A percentile compares a stretch with the other conserved stretches of the same genome.
These are phyloP conservation scores for Cardamine chenopodiifolia DNA, from an alignment of 345 rosid species.

Conservation along the genomic window DNA sequence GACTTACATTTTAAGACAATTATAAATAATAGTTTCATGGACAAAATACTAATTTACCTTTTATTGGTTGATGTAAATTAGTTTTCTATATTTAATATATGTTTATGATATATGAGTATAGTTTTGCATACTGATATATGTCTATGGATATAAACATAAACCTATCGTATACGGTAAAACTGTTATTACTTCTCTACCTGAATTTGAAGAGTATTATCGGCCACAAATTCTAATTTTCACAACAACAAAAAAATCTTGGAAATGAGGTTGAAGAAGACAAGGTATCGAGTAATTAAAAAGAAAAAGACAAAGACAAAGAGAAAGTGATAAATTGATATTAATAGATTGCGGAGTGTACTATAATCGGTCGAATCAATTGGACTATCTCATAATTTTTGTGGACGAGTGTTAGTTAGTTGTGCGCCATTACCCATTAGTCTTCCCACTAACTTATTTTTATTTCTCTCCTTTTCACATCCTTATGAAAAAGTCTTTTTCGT, in stretches of 20 bases:
- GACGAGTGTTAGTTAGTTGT: slow-evolving; percentile 29
- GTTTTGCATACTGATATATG: not conserved
- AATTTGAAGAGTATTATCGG: not conserved
- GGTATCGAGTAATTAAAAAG: not conserved
- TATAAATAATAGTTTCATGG: no score
- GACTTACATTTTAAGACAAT: not conserved
- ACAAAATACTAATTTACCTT: not conserved
- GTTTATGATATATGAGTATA: not conserved
- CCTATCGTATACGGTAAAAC: not conserved
- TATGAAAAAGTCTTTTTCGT: not conserved
- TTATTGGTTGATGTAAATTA: not conserved
- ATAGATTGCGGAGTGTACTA: slow-evolving; percentile 33
- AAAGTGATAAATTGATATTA: slow-evolving; percentile 2
- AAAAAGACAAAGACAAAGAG: slow-evolving; percentile 9
- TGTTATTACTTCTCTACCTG: no score
- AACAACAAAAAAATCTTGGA: not conserved
- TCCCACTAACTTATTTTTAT: slow-evolving; percentile 34
- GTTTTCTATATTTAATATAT: not conserved
- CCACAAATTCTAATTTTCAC: not conserved
- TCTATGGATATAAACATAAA: not conserved
- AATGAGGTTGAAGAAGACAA: slow-evolving; percentile 4
- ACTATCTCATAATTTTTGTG: slow-evolving; percentile 31
- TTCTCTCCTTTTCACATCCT: slow-evolving; percentile 22
- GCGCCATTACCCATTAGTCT: slow-evolving; percentile 24
- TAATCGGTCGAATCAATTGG: slow-evolving; percentile 43